These are phyloP conservation scores for Naumovozyma baii DNA, from an alignment of 805 yeast species.

Conservation along the genomic window DNA sequence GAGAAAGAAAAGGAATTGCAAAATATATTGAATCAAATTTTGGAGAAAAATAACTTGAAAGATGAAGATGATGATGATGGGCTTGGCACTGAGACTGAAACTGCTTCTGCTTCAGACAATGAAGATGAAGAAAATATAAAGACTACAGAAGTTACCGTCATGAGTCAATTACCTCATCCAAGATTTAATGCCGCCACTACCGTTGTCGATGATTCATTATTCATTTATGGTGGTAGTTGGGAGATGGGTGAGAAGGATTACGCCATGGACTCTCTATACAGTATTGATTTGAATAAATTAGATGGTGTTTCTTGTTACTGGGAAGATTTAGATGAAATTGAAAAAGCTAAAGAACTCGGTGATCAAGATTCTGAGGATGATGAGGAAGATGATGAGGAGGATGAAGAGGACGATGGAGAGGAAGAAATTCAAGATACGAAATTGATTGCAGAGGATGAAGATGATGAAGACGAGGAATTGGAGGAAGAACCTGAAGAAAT, in stretches of 20 bases:
- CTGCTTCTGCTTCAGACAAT: slow-evolving; percentile 31
- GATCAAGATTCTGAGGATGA: slow-evolving; percentile 52
- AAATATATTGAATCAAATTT: slow-evolving; percentile 62
- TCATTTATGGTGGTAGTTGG: slow-evolving; percentile 84
- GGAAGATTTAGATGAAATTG: slow-evolving; percentile 66
- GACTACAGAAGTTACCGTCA: slow-evolving; percentile 37
- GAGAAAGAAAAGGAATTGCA: slow-evolving; percentile 73
- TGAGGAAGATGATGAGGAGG: slow-evolving; percentile 59
- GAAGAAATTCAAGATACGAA: slow-evolving; percentile 36
- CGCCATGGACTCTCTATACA: slow-evolving; percentile 74
- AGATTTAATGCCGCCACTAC: slow-evolving; percentile 81
- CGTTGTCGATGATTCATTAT: slow-evolving; percentile 74
- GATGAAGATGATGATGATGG: slow-evolving; percentile 41
- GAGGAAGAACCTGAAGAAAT: slow-evolving; percentile 52
- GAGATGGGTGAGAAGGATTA: slow-evolving; percentile 83
- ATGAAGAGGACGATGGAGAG: slow-evolving; percentile 55
- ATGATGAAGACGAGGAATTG: slow-evolving; percentile 60
- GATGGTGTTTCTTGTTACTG: slow-evolving; percentile 84
- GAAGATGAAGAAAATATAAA: slow-evolving; percentile 32
- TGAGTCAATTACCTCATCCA: slow-evolving; percentile 69
- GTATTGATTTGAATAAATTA: slow-evolving; percentile 73
- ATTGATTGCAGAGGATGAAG: slow-evolving; percentile 43
- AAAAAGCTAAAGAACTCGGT: slow-evolving; percentile 42
- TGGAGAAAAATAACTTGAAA: slow-evolving; percentile 61
- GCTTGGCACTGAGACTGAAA: slow-evolving; percentile 28